Evolutionary conservation across 2,329 filamentous ascomycete species (phyloP).

Genomic region (Penicillium expansum): DNA sequence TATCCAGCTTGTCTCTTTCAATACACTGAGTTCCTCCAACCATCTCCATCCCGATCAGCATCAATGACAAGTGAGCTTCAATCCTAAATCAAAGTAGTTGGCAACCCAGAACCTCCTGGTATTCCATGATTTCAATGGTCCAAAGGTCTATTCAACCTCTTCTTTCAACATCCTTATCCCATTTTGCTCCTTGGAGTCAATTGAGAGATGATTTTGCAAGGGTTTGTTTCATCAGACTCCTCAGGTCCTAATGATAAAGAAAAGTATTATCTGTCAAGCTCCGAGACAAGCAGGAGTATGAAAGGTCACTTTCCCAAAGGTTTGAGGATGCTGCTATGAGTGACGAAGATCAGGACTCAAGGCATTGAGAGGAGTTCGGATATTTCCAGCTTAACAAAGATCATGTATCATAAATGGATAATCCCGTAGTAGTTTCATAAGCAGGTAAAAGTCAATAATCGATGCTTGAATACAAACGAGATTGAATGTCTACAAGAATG

Average conservation of each 20-base stretch:
- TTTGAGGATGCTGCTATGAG: slow-evolving; percentile 11
- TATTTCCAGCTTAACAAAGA: neutral
- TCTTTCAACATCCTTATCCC: slow-evolving; percentile 27
- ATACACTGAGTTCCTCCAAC: too few species aligned
- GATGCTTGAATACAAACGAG: neutral
- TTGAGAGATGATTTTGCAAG: slow-evolving; percentile 10
- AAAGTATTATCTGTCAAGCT: slow-evolving; percentile 15
- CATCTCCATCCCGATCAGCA: too few species aligned
- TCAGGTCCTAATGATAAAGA: slow-evolving; percentile 13
- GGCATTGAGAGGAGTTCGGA: too few species aligned
- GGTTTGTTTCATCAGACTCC: slow-evolving; percentile 15
- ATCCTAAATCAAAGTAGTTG: too few species aligned
- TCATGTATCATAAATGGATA: neutral
- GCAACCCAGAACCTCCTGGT: too few species aligned
- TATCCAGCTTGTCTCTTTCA: too few species aligned
- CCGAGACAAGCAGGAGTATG: slow-evolving; percentile 19
- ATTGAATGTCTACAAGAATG: neutral
- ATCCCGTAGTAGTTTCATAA: neutral
- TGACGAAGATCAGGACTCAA: neutral
- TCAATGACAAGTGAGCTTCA: too few species aligned
- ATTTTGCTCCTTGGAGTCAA: slow-evolving; percentile 9
- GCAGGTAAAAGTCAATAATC: neutral
- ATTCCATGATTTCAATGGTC: slow-evolving; percentile 26
- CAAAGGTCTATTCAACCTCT: slow-evolving; percentile 26
- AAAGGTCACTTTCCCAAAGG: slow-evolving; percentile 9